These are phyloP conservation scores for Pouteria campechiana DNA, from an alignment of 179 eudicot species.

Conservation along the genomic window DNA sequence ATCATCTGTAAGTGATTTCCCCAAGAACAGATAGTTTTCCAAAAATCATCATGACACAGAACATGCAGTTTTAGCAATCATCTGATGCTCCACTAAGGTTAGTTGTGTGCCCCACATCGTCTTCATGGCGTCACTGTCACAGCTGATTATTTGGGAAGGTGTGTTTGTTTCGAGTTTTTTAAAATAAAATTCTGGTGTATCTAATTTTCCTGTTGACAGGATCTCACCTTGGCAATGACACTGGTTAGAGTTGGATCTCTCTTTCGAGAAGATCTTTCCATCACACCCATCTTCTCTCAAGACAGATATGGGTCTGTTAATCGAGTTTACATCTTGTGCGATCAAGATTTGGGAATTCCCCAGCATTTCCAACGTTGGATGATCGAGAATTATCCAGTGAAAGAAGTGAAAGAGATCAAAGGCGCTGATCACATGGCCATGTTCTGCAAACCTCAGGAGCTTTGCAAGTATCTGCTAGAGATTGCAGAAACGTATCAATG, in stretches of 20 bases:
- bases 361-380: slow-evolving; percentile 37
- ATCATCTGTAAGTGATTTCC: too few relatives aligned
- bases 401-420: slow-evolving; percentile 26
- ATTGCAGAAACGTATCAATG: too few relatives aligned
- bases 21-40: too few relatives aligned
- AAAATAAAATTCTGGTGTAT: too few relatives aligned
- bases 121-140: background rate
- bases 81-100: too few relatives aligned
- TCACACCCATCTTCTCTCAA: slow-evolving; percentile 15
- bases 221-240: slow-evolving; percentile 21
- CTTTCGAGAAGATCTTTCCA: slow-evolving; percentile 25
- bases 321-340: slow-evolving; percentile 28
- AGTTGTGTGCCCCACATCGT: too few relatives aligned
- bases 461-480: slow-evolving; percentile 25
- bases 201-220: too few relatives aligned
- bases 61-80: too few relatives aligned
- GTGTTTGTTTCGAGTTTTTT: too few relatives aligned
- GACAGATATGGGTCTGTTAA: slow-evolving; percentile 33
- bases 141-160: too few relatives aligned
- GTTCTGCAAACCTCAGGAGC: slow-evolving; percentile 33
- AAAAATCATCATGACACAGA: too few relatives aligned
- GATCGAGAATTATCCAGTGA: slow-evolving; percentile 21
- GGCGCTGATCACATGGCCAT: slow-evolving; percentile 66
- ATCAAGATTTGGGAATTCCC: slow-evolving; percentile 24
- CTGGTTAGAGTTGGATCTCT: slow-evolving; percentile 29